Evolutionary conservation across 2,329 filamentous ascomycete genomes (phyloP).

Genomic region (Berkeleyomyces basicola): DNA sequence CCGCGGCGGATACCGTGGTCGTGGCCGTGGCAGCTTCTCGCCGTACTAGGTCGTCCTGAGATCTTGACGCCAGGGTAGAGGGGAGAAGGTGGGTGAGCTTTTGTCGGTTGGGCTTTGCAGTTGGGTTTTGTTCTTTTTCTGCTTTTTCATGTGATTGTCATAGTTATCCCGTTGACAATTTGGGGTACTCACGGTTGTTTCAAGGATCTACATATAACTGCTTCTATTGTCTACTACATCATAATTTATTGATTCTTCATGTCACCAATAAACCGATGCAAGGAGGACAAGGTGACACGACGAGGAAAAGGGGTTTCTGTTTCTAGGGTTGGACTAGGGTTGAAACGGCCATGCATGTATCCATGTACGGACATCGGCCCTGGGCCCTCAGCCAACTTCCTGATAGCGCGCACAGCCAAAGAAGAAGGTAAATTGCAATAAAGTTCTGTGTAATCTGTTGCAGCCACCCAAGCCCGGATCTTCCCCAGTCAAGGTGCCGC

Average conservation of each 20-base stretch:
- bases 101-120: neutral
- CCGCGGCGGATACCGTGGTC: constrained; percentile 49
- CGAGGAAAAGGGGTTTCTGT: neutral
- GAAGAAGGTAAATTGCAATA: neutral
- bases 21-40: constrained; percentile 41
- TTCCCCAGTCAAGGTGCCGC: neutral
- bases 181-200: neutral
- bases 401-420: no score
- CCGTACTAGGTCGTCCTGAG: constrained; percentile 37
- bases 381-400: neutral
- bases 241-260: neutral
- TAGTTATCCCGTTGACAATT: neutral
- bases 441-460: neutral
- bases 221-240: neutral
- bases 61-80: neutral
- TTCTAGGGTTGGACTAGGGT: neutral
- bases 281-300: neutral
- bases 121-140: neutral
- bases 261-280: neutral
- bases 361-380: neutral
- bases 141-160: neutral
- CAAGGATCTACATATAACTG: neutral
- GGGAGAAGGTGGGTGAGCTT: neutral
- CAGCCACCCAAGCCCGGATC: neutral
- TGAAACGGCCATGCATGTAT: neutral